Conservation (phyloP, 768 basidiomycete genomes). For the Boletus reticuloceps region DNA sequence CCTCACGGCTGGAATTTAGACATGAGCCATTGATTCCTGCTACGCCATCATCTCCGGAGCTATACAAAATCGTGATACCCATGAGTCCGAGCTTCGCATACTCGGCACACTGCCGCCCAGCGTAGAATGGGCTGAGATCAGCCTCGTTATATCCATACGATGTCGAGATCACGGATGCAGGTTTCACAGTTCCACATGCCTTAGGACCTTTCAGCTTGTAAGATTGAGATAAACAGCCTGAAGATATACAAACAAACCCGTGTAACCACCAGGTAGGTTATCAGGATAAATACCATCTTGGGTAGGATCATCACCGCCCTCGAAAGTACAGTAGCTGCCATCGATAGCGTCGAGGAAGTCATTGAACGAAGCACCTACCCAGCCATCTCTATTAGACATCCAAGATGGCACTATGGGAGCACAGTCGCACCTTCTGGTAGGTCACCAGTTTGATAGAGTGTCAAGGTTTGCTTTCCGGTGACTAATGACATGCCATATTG, state of each 20-base stretch:
- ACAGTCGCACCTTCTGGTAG: conserved; percentile 16
- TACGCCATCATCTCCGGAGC: conserved; percentile 33
- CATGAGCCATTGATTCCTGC: conserved; percentile 31
- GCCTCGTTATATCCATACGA: conserved; percentile 42
- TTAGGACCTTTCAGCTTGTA: conserved; percentile 12
- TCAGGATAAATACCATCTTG: conserved; percentile 31
- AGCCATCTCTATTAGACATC: background rate
- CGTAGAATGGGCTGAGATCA: conserved; percentile 35
- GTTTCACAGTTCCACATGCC: conserved; percentile 37
- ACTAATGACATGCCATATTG: conserved; percentile 33
- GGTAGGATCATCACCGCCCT: conserved; percentile 33
- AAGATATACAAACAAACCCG: conserved; percentile 10
- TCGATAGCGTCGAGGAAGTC: conserved; percentile 41
- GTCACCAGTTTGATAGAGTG: conserved; percentile 35
- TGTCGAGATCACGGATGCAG: conserved; percentile 42
- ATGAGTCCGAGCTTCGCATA: conserved; percentile 44
- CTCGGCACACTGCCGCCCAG: conserved; percentile 43
- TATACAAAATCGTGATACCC: conserved; percentile 36
- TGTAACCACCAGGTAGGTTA: conserved; percentile 9
- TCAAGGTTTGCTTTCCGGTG: conserved; percentile 28
- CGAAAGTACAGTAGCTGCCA: conserved; percentile 36
- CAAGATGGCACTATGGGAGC: background rate
- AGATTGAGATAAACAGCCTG: background rate
- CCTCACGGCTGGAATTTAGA: conserved; percentile 26
- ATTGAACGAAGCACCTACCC: conserved; percentile 34